A percentile compares a stretch with the other conserved stretches of the same genome.
These are phyloP conservation scores for Aspergillus jensenii DNA, from an alignment of 2,329 filamentous ascomycete genomes.

Conservation along the genomic window DNA sequence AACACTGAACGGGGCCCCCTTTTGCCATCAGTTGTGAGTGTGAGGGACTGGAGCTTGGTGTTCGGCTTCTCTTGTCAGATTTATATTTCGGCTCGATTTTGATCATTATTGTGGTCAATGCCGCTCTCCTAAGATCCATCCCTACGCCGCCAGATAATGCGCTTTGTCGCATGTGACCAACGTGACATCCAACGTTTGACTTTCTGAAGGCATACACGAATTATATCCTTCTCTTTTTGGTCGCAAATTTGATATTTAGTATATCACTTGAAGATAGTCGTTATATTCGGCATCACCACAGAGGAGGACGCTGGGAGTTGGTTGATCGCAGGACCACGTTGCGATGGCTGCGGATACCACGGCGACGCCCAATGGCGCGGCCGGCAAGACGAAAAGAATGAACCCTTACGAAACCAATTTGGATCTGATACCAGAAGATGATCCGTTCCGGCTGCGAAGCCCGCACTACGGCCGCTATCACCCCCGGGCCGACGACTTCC, in stretches of 20 bases:
- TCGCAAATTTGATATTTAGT: too few relatives aligned
- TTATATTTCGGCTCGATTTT: neutral
- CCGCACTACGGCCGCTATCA: constrained; percentile 36
- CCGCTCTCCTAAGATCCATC: neutral
- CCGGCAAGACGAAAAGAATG: constrained; percentile 10
- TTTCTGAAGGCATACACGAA: neutral
- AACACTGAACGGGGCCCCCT: neutral
- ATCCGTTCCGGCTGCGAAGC: constrained; percentile 34
- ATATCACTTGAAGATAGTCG: neutral
- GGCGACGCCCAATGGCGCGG: constrained; percentile 20
- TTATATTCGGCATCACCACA: neutral
- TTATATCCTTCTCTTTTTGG: neutral
- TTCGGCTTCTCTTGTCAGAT: neutral
- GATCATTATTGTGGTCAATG: neutral
- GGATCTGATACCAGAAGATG: constrained; percentile 30
- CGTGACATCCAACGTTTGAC: constrained; percentile 4
- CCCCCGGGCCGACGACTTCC: constrained; percentile 36
- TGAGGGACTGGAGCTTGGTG: neutral
- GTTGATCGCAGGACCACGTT: constrained; percentile 1
- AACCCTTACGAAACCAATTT: constrained; percentile 39
- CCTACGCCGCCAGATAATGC: constrained; percentile 14
- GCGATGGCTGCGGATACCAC: constrained; percentile 25
- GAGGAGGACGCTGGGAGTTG: neutral
- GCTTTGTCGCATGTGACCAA: constrained; percentile 6
- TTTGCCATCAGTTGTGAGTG: neutral